A percentile compares a stretch with the other conserved stretches of the same genome.
These are phyloP conservation scores for Plasmodium relictum DNA, from an alignment of 169 alveolate species.

Conservation along the genomic window DNA sequence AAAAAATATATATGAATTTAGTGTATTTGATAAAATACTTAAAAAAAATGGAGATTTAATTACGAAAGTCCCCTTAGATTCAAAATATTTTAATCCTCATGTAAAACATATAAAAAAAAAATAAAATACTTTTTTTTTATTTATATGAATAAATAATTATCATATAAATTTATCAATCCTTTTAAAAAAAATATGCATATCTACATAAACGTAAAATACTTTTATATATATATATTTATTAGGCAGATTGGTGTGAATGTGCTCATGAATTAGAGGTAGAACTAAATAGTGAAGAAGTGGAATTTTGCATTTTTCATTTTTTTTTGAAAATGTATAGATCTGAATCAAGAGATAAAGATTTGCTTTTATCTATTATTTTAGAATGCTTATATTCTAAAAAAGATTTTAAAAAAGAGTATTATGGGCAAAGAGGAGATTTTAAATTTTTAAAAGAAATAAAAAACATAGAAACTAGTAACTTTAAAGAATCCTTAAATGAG, in stretches of 20 bases:
- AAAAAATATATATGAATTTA: slow-evolving; percentile 14
- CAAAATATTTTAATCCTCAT: slow-evolving; percentile 64
- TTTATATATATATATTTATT: neutral
- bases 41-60: slow-evolving; percentile 51
- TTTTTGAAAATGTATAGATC: slow-evolving; percentile 73
- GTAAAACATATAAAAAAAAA: slow-evolving; percentile 20
- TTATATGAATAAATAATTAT: neutral
- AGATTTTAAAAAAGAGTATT: slow-evolving; percentile 41
- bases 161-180: neutral
- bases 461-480: slow-evolving; percentile 54
- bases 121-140: neutral
- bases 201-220: neutral
- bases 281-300: slow-evolving; percentile 40
- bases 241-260: slow-evolving; percentile 78
- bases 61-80: slow-evolving; percentile 52
- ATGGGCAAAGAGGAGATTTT: slow-evolving; percentile 23
- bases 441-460: slow-evolving; percentile 74
- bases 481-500: slow-evolving; percentile 68
- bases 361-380: slow-evolving; percentile 35
- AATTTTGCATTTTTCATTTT: slow-evolving; percentile 58
- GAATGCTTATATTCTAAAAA: slow-evolving; percentile 58
- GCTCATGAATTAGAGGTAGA: slow-evolving; percentile 61
- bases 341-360: slow-evolving; percentile 59
- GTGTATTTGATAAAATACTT: slow-evolving; percentile 60
- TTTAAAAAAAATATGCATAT: neutral